Evolutionary conservation across 192 early-diverging fungal genomes (phyloP).

Genomic region (Endogone sp.): DNA sequence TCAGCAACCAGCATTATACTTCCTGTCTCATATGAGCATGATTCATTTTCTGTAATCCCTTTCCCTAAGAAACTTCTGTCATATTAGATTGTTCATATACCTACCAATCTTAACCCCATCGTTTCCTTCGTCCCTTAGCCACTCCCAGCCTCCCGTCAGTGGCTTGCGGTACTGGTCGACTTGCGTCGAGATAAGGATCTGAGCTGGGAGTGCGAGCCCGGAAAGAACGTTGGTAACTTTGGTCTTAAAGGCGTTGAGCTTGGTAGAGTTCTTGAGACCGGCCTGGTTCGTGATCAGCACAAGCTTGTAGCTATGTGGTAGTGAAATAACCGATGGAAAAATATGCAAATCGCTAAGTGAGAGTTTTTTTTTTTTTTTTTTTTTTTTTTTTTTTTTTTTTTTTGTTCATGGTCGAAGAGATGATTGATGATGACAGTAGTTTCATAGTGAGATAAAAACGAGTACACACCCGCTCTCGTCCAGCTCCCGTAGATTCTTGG

Average conservation of each 20-base stretch:
- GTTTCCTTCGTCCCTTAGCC: constrained; percentile 35
- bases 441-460: constrained; percentile 22
- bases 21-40: constrained; percentile 22
- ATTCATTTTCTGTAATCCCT: background rate
- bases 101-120: constrained; percentile 39
- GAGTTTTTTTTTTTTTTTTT: too few relatives aligned
- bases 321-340: constrained; percentile 14
- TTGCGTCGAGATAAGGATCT: constrained; percentile 64
- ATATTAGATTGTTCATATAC: background rate
- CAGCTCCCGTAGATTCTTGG: constrained; percentile 52
- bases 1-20: constrained; percentile 1
- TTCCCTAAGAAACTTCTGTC: background rate
- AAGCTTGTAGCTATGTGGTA: constrained; percentile 50
- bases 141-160: constrained; percentile 65
- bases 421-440: too few relatives aligned
- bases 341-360: constrained; percentile 21
- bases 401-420: too few relatives aligned
- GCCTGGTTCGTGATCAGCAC: constrained; percentile 76
- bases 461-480: constrained; percentile 54
- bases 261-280: constrained; percentile 40
- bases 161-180: constrained; percentile 77
- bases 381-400: constrained; percentile 27
- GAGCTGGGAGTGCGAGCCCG: constrained; percentile 54
- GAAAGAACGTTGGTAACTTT: constrained; percentile 31
- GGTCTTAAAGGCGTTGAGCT: constrained; percentile 43